Evolutionary conservation across 2,329 filamentous ascomycete species (phyloP).

Genomic region (Phoma sp.): DNA sequence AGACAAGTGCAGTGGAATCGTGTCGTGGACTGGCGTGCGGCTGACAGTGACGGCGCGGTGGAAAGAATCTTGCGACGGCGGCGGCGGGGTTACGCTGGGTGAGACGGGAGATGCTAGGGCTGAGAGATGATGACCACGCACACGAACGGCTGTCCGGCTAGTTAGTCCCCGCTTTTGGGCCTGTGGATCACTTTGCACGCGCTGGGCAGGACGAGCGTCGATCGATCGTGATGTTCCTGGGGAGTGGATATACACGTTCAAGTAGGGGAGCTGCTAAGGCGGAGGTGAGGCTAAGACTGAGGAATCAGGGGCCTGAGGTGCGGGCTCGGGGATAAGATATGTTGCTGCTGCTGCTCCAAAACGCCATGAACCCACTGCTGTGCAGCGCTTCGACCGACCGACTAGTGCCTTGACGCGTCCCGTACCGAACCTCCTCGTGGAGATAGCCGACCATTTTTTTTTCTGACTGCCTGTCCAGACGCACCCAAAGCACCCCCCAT

Average conservation of each 20-base stretch:
- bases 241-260: neutral
- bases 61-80: slow-evolving; percentile 15
- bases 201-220: slow-evolving; percentile 16
- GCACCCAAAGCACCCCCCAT: slow-evolving; percentile 1
- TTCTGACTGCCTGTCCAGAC: slow-evolving; percentile 5
- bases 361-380: slow-evolving; percentile 16
- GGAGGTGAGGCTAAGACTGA: neutral
- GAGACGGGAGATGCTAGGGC: slow-evolving; percentile 21
- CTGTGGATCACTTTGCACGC: slow-evolving; percentile 6
- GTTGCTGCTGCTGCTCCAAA: slow-evolving; percentile 3
- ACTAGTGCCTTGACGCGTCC: slow-evolving; percentile 13
- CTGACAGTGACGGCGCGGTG: slow-evolving; percentile 20
- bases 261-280: neutral
- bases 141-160: slow-evolving; percentile 13
- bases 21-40: slow-evolving; percentile 24
- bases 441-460: slow-evolving; percentile 6
- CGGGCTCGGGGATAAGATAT: slow-evolving; percentile 10
- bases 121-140: slow-evolving; percentile 21
- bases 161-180: slow-evolving; percentile 9
- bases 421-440: slow-evolving; percentile 4
- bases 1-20: neutral
- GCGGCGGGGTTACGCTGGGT: slow-evolving; percentile 20
- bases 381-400: slow-evolving; percentile 11
- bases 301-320: slow-evolving; percentile 13
- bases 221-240: slow-evolving; percentile 12